Percentiles rank a stretch among this genome's conserved stretches.
Conservation (phyloP, 202 grass and related monocot species). For the Carex arenaria region DNA sequence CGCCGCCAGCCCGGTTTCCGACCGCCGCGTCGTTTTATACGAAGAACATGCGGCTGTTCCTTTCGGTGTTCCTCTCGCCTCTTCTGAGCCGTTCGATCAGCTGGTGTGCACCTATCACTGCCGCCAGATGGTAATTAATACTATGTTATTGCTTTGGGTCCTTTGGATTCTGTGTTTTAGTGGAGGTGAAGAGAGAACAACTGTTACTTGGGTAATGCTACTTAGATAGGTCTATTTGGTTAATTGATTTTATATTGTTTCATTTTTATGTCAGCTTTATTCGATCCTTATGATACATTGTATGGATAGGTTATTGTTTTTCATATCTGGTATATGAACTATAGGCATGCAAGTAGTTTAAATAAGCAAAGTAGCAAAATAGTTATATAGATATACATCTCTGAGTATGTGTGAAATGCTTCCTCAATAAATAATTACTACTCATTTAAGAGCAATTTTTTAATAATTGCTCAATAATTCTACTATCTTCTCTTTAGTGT, state of each 20-base stretch:
- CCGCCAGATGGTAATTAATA: conserved; percentile 88
- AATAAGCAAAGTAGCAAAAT: not conserved
- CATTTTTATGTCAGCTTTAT: not conserved
- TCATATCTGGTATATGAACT: not conserved
- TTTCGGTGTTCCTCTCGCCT: not conserved
- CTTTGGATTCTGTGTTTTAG: conserved; percentile 9
- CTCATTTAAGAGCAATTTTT: not conserved
- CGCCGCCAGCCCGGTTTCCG: conserved; percentile 55
- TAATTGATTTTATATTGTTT: conserved; percentile 1
- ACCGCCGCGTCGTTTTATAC: conserved; percentile 72
- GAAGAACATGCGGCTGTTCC: conserved; percentile 33
- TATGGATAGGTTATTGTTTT: not conserved
- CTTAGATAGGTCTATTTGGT: not conserved
- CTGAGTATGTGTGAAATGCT: not conserved
- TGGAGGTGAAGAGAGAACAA: not conserved
- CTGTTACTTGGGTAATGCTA: not conserved
- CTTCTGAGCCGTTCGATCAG: conserved; percentile 38
- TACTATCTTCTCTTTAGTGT: not conserved
- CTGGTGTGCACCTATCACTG: conserved; percentile 95
- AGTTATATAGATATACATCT: not conserved
- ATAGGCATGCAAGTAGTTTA: conserved; percentile 1
- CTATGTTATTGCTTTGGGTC: not conserved
- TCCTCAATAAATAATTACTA: not conserved
- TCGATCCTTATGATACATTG: not conserved
- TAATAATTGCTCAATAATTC: not conserved